Percentiles rank a stretch among this genome's conserved stretches.
Conservation (phyloP, 352 stramenopile genomes). For the Phytophthora fragariaefolia region DNA sequence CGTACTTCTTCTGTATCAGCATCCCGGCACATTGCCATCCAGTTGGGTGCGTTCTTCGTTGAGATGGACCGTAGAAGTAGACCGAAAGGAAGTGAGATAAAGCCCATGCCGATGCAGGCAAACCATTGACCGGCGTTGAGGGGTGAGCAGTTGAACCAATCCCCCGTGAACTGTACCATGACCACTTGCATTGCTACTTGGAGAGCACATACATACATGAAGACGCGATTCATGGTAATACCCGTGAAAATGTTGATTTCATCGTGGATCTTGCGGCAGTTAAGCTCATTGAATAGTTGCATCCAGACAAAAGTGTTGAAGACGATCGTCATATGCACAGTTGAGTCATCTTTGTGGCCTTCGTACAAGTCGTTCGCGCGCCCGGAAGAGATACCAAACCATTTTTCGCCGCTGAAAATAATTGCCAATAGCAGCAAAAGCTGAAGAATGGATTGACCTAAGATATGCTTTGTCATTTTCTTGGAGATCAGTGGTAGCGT, state of each 20-base stretch:
- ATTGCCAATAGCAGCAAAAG: slow-evolving; percentile 84
- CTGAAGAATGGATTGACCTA: slow-evolving; percentile 92
- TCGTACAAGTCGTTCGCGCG: slow-evolving; percentile 48
- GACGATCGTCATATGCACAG: slow-evolving; percentile 93
- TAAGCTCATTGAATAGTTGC: slow-evolving; percentile 89
- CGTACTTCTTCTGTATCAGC: slow-evolving; percentile 44
- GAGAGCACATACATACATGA: slow-evolving; percentile 89
- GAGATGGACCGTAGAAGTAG: slow-evolving; percentile 60
- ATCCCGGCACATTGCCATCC: slow-evolving; percentile 61
- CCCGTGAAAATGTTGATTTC: slow-evolving; percentile 95
- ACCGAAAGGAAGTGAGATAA: slow-evolving; percentile 53
- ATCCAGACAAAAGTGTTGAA: slow-evolving; percentile 98
- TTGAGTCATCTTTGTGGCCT: slow-evolving; percentile 60
- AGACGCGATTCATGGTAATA: slow-evolving; percentile 91
- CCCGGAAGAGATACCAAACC: slow-evolving; percentile 51
- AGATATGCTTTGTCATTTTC: slow-evolving; percentile 95
- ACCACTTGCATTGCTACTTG: slow-evolving; percentile 92
- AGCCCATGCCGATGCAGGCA: slow-evolving; percentile 60
- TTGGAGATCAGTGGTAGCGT: slow-evolving; percentile 91
- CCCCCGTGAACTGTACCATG: slow-evolving; percentile 93
- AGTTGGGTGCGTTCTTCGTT: slow-evolving; percentile 58
- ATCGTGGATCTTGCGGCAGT: slow-evolving; percentile 88
- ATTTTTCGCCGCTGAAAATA: slow-evolving; percentile 69
- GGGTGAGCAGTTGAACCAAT: slow-evolving; percentile 60
- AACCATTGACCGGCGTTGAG: slow-evolving; percentile 54